These are phyloP conservation scores for Seiridium cupressi DNA, from an alignment of 2,329 filamentous ascomycete genomes.

Conservation along the genomic window DNA sequence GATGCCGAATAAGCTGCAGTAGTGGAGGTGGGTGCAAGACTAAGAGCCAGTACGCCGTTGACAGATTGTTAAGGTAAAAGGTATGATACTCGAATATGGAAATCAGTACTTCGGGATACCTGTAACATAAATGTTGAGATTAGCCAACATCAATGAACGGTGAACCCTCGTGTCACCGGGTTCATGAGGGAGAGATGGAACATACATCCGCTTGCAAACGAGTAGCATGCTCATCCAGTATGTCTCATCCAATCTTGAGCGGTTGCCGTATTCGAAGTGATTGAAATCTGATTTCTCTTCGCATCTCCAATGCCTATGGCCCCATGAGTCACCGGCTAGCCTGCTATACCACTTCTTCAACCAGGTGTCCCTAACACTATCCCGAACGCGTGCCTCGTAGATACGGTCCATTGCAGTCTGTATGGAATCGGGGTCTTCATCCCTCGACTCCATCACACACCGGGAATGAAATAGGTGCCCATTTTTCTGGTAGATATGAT, in stretches of 20 bases:
- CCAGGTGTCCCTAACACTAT: slow-evolving; percentile 9
- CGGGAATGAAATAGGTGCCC: neutral
- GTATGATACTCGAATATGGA: slow-evolving; percentile 28
- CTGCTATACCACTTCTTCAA: slow-evolving; percentile 26
- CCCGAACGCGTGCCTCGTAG: slow-evolving; percentile 7
- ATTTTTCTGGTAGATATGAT: slow-evolving; percentile 1
- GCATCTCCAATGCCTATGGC: slow-evolving; percentile 30
- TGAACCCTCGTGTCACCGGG: neutral
- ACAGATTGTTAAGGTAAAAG: slow-evolving; percentile 27
- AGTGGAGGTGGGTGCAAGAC: slow-evolving; percentile 20
- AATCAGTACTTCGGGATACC: slow-evolving; percentile 28
- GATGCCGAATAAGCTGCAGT: slow-evolving; percentile 19
- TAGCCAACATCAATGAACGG: neutral
- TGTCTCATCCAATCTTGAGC: neutral
- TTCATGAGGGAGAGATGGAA: neutral
- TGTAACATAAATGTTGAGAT: slow-evolving; percentile 6
- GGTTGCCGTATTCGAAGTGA: neutral
- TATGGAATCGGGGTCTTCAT: slow-evolving; percentile 5
- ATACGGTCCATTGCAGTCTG: slow-evolving; percentile 20
- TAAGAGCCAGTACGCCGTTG: slow-evolving; percentile 26
- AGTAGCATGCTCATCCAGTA: slow-evolving; percentile 19
- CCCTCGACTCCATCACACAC: slow-evolving; percentile 4
- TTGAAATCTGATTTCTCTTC: slow-evolving; percentile 19
- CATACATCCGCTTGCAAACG: slow-evolving; percentile 29
- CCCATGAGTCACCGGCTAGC: slow-evolving; percentile 25